A percentile compares a stretch with the other conserved stretches of the same genome.
Conservation (phyloP, 2,329 filamentous ascomycete genomes). For the Juglanconis juglandina region DNA sequence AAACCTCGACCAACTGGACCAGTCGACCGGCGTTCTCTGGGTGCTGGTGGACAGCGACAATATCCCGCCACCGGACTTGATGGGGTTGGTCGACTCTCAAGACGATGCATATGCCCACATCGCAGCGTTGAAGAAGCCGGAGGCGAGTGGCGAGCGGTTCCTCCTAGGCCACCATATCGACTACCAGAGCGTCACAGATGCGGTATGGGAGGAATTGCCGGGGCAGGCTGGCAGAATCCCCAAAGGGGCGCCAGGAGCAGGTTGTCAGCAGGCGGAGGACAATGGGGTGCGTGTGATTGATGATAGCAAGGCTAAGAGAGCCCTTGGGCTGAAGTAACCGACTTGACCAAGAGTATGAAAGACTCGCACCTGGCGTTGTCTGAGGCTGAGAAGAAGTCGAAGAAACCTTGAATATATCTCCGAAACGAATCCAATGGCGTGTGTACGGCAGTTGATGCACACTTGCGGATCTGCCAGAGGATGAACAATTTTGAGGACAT, state of each 20-base stretch:
- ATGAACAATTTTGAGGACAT: too few species aligned
- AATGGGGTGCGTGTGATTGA: slow-evolving; percentile 16
- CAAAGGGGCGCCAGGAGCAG: slow-evolving; percentile 13
- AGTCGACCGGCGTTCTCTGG: slow-evolving; percentile 15
- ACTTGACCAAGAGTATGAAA: slow-evolving; percentile 15
- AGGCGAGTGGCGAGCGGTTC: slow-evolving; percentile 17
- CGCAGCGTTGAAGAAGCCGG: slow-evolving; percentile 2
- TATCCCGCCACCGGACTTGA: slow-evolving; percentile 12
- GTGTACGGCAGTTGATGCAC: too few species aligned
- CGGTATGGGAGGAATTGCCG: slow-evolving; percentile 17
- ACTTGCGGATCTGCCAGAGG: too few species aligned
- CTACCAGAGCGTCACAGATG: slow-evolving; percentile 23
- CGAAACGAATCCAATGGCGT: background rate
- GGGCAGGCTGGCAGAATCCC: slow-evolving; percentile 16
- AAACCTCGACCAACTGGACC: background rate
- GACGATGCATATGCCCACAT: slow-evolving; percentile 10
- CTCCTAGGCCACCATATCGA: slow-evolving; percentile 19
- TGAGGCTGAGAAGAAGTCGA: slow-evolving; percentile 4
- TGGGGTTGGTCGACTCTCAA: slow-evolving; percentile 16
- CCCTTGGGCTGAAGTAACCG: slow-evolving; percentile 19
- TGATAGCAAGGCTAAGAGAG: slow-evolving; percentile 18
- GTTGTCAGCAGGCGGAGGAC: background rate
- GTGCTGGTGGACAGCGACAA: slow-evolving; percentile 5
- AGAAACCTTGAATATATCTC: background rate
- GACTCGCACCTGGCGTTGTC: slow-evolving; percentile 18